Conservation (phyloP, 2,329 filamentous ascomycete species). For the Fusarium floridanum region DNA sequence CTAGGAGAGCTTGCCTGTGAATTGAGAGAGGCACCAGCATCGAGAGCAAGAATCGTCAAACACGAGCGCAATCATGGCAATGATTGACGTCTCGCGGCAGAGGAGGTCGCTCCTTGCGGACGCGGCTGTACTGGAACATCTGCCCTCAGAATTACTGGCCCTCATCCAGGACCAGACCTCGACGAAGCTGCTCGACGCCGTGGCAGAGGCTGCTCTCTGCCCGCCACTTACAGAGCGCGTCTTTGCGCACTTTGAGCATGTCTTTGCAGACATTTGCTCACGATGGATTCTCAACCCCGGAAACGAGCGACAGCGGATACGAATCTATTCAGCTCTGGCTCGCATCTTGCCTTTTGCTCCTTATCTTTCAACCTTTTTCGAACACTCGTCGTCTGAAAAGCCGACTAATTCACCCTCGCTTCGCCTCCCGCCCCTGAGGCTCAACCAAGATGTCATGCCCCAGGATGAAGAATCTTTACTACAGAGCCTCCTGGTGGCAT, state of each 20-base stretch:
- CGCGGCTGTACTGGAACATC: conserved; percentile 64
- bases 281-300: conserved; percentile 74
- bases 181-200: conserved; percentile 76
- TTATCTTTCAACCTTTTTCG: conserved; percentile 80
- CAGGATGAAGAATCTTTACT: conserved; percentile 43
- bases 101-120: conserved; percentile 69
- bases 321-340: conserved; percentile 78
- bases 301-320: conserved; percentile 53
- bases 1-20: conserved; percentile 45
- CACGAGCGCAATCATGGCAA: conserved; percentile 63
- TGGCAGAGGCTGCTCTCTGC: conserved; percentile 77
- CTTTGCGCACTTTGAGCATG: conserved; percentile 78
- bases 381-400: conserved; percentile 43
- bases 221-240: conserved; percentile 78
- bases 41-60: conserved; percentile 44
- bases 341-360: conserved; percentile 86
- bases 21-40: conserved; percentile 44
- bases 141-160: conserved; percentile 78
- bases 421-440: conserved; percentile 47
- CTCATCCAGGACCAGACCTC: conserved; percentile 74
- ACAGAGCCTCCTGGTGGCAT: conserved; percentile 64
- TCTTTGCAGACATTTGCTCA: conserved; percentile 86
- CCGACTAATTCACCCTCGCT: conserved; percentile 42
- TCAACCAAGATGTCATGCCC: conserved; percentile 47
- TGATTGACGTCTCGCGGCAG: conserved; percentile 67